Evolutionary conservation across 1,284 basidiomycete species (phyloP).

Genomic region (Ceratobasidium papillatum): DNA sequence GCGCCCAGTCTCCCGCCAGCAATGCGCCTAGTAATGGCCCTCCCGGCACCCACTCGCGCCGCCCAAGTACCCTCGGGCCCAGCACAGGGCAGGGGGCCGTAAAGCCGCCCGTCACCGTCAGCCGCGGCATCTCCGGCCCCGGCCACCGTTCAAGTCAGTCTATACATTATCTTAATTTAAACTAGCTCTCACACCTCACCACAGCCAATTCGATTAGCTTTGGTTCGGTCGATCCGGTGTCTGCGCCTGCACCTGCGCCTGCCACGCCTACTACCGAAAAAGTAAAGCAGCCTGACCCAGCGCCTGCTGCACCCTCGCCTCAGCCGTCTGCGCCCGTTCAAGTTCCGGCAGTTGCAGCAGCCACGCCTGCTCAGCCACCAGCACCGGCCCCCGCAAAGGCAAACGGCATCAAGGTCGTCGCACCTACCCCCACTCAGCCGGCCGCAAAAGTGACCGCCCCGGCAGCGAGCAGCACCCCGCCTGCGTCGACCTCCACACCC

Average conservation of each 20-base stretch:
- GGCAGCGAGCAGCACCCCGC: constrained; percentile 21
- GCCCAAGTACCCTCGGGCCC: constrained; percentile 11
- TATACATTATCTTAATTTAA: not conserved
- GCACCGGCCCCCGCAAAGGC: constrained; percentile 33
- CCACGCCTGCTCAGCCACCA: constrained; percentile 25
- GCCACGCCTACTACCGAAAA: no score
- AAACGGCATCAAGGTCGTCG: constrained; percentile 42
- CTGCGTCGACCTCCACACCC: constrained; percentile 22
- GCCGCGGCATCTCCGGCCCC: constrained; percentile 19
- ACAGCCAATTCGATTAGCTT: constrained; percentile 29
- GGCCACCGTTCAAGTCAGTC: constrained; percentile 22
- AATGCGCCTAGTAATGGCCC: not conserved
- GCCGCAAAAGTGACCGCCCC: constrained; percentile 43
- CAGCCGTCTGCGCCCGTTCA: not conserved
- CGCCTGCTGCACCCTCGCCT: not conserved
- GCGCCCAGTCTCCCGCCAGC: constrained; percentile 34
- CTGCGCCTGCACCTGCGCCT: constrained; percentile 1
- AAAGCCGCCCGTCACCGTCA: constrained; percentile 14
- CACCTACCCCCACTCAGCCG: constrained; percentile 39
- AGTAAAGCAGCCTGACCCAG: no score
- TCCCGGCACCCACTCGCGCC: constrained; percentile 13
- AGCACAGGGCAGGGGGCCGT: constrained; percentile 15
- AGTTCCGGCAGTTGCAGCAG: not conserved
- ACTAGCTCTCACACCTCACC: not conserved
- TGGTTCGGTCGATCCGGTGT: constrained; percentile 17